These are phyloP conservation scores for Plasmodium reichenowi DNA, from an alignment of 169 alveolate genomes.

Conservation along the genomic window DNA sequence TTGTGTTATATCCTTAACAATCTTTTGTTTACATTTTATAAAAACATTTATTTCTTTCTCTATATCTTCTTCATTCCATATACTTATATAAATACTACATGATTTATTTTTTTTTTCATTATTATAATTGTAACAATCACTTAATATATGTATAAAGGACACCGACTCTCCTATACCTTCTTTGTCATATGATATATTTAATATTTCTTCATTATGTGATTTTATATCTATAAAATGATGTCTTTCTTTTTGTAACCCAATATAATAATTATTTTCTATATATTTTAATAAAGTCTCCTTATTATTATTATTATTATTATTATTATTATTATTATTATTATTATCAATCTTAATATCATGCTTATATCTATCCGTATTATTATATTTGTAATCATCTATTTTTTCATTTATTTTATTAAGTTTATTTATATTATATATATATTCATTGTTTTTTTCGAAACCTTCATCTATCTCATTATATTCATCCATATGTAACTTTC, in stretches of 20 bases:
- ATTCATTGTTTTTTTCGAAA: not conserved
- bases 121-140: conserved; percentile 58
- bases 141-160: conserved; percentile 30
- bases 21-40: conserved; percentile 20
- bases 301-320: not conserved
- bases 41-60: conserved; percentile 36
- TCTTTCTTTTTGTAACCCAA: conserved; percentile 23
- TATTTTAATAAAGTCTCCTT: not conserved
- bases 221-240: conserved; percentile 22
- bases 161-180: conserved; percentile 34
- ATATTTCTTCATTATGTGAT: conserved; percentile 20
- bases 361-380: not conserved
- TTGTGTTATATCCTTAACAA: conserved; percentile 10
- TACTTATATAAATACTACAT: conserved; percentile 56
- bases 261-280: conserved; percentile 23
- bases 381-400: not conserved
- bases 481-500: conserved; percentile 1
- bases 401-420: not conserved
- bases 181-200: conserved; percentile 16
- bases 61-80: conserved; percentile 63
- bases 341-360: not conserved
- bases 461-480: not conserved
- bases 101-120: not conserved
- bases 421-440: not conserved
- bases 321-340: not conserved